phyloP scores from a whole-genome alignment of 2,329 filamentous ascomycete genomes.

The Aspergillus amoenus region DNA sequence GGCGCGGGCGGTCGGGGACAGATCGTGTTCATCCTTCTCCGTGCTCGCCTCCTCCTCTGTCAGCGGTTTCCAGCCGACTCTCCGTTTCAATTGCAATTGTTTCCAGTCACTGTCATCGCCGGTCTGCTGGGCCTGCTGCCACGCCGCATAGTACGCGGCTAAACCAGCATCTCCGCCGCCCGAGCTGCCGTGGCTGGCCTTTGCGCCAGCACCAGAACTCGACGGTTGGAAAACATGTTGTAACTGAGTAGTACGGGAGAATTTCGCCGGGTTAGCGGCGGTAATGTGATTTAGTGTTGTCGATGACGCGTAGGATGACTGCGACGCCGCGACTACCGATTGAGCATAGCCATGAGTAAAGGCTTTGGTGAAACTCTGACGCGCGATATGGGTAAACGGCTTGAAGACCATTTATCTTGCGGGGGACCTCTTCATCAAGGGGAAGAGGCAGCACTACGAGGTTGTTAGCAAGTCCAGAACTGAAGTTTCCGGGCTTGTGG shows the following conservation, averaged over 20 bases:
- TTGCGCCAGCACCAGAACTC: conserved; percentile 51
- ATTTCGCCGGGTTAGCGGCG: conserved; percentile 50
- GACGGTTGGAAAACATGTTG: conserved; percentile 73
- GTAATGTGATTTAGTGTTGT: conserved; percentile 57
- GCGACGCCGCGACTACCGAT: conserved; percentile 91
- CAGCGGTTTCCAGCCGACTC: conserved; percentile 79
- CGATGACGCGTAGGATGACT: conserved; percentile 73
- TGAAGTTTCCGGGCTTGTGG: not conserved
- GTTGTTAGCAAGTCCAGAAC: conserved; percentile 9
- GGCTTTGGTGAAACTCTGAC: conserved; percentile 94
- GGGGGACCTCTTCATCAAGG: conserved; percentile 66
- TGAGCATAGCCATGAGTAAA: conserved; percentile 98
- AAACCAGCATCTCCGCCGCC: conserved; percentile 63
- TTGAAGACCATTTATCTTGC: conserved; percentile 86
- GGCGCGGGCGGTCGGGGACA: conserved; percentile 48
- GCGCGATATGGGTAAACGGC: conserved; percentile 77
- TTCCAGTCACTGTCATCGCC: conserved; percentile 80
- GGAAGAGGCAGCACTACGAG: conserved; percentile 53
- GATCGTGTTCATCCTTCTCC: conserved; percentile 23
- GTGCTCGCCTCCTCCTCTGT: conserved; percentile 41
- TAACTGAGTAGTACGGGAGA: conserved; percentile 61
- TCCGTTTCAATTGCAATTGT: conserved; percentile 84
- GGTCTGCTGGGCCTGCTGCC: conserved; percentile 72
- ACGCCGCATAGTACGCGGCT: conserved; percentile 88
- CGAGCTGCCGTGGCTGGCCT: conserved; percentile 59